These are phyloP conservation scores for Ceratocystis smalleyi DNA, from an alignment of 2,329 filamentous ascomycete species.

Conservation along the genomic window DNA sequence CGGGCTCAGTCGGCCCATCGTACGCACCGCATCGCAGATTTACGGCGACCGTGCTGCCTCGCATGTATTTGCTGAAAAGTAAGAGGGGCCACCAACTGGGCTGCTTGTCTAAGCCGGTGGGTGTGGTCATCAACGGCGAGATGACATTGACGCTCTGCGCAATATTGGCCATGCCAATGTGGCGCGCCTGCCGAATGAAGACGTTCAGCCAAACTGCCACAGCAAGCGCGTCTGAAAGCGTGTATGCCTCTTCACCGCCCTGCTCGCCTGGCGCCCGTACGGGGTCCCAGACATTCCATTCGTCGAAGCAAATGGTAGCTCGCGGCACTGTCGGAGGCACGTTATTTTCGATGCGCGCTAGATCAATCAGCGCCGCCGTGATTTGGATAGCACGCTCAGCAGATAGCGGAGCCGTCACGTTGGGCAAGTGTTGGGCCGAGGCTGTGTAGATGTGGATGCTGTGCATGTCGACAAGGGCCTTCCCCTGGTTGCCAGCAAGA, in stretches of 20 bases:
- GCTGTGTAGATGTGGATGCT: slow-evolving; percentile 67
- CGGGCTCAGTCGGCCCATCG: slow-evolving; percentile 48
- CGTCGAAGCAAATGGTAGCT: slow-evolving; percentile 65
- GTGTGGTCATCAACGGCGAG: slow-evolving; percentile 56
- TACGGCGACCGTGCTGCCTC: slow-evolving; percentile 50
- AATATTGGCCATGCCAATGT: slow-evolving; percentile 65
- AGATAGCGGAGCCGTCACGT: slow-evolving; percentile 40
- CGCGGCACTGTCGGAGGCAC: slow-evolving; percentile 43
- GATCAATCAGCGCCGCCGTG: slow-evolving; percentile 51
- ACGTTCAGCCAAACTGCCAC: slow-evolving; percentile 62
- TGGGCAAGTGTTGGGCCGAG: slow-evolving; percentile 33
- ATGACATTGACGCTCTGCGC: slow-evolving; percentile 69
- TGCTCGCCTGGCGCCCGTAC: slow-evolving; percentile 52
- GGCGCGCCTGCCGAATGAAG: slow-evolving; percentile 54
- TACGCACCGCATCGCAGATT: slow-evolving; percentile 51
- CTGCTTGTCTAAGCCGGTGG: slow-evolving; percentile 49
- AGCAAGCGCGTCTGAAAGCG: slow-evolving; percentile 59
- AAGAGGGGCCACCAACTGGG: slow-evolving; percentile 61
- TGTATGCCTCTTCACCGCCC: slow-evolving; percentile 59
- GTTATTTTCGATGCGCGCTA: slow-evolving; percentile 54
- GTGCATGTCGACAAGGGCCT: slow-evolving; percentile 56
- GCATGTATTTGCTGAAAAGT: slow-evolving; percentile 50
- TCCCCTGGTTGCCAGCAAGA: slow-evolving; percentile 23
- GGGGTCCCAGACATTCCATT: slow-evolving; percentile 76
- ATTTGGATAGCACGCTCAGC: slow-evolving; percentile 64